These are phyloP conservation scores for Fusarium fujikuroi DNA, from an alignment of 2,329 filamentous ascomycete genomes.

Conservation along the genomic window DNA sequence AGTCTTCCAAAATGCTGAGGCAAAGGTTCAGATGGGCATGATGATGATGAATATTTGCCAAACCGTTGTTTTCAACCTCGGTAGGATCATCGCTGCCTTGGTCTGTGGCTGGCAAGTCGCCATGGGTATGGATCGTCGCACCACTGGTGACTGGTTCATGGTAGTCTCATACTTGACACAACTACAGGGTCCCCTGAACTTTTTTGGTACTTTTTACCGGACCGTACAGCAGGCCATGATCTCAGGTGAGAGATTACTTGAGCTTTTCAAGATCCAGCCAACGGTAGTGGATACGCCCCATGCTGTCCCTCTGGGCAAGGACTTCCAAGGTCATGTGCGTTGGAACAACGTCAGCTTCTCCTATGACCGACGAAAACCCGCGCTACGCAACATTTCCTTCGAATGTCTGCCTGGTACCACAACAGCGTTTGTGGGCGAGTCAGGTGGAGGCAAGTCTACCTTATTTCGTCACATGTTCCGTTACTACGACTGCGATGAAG, in stretches of 20 bases:
- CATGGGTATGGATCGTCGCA: slow-evolving; percentile 69
- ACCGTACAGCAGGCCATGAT: slow-evolving; percentile 98
- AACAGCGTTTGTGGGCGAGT: slow-evolving; percentile 95
- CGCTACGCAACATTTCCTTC: slow-evolving; percentile 85
- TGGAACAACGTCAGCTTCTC: slow-evolving; percentile 93
- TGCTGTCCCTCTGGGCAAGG: slow-evolving; percentile 66
- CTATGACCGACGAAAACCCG: slow-evolving; percentile 88
- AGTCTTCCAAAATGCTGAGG: slow-evolving; percentile 79
- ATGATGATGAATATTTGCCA: slow-evolving; percentile 85
- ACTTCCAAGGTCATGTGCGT: slow-evolving; percentile 82
- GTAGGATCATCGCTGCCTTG: slow-evolving; percentile 76
- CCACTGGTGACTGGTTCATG: slow-evolving; percentile 77
- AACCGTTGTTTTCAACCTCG: slow-evolving; percentile 81
- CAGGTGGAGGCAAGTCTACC: slow-evolving; percentile 96
- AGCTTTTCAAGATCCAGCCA: slow-evolving; percentile 95
- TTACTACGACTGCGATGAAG: slow-evolving; percentile 88
- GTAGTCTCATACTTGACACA: slow-evolving; percentile 83
- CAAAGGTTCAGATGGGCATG: slow-evolving; percentile 79
- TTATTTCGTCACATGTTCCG: slow-evolving; percentile 95
- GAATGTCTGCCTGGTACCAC: slow-evolving; percentile 89
- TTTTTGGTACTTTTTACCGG: slow-evolving; percentile 94
- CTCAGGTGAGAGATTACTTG: slow-evolving; percentile 92
- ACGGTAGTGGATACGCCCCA: slow-evolving; percentile 83
- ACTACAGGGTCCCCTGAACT: slow-evolving; percentile 83
- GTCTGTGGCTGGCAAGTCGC: slow-evolving; percentile 82